phyloP scores from a whole-genome alignment of 2,329 filamentous ascomycete genomes.

The Colletotrichum tabaci region DNA sequence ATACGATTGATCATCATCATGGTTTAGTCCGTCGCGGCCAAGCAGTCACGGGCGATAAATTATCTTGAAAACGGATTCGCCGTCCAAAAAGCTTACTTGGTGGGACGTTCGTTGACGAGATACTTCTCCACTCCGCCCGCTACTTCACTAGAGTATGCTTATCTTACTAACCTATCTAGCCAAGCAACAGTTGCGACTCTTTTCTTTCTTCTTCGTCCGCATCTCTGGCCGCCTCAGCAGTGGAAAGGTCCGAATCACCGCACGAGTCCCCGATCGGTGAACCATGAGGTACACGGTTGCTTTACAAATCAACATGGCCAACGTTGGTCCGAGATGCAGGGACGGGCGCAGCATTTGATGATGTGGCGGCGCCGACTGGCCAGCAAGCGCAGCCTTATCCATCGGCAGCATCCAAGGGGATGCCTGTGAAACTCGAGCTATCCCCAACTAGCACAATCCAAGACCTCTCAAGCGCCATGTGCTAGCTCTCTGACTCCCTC shows the following conservation, averaged over 20 bases:
- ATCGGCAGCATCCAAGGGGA: slow-evolving; percentile 26
- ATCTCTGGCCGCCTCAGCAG: background rate
- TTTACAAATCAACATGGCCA: slow-evolving; percentile 39
- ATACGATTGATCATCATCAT: background rate
- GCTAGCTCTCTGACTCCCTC: slow-evolving; percentile 21
- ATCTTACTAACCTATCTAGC: slow-evolving; percentile 3
- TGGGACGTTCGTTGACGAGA: background rate
- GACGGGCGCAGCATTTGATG: slow-evolving; percentile 30
- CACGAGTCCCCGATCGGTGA: slow-evolving; percentile 28
- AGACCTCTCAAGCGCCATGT: slow-evolving; percentile 9
- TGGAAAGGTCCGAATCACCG: slow-evolving; percentile 2
- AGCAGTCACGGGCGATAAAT: slow-evolving; percentile 11
- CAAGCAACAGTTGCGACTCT: background rate
- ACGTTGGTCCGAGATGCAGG: slow-evolving; percentile 30
- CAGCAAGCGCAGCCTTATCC: slow-evolving; percentile 41
- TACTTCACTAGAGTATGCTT: background rate
- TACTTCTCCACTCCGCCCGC: background rate
- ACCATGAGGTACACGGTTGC: slow-evolving; percentile 15
- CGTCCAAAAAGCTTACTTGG: slow-evolving; percentile 19
- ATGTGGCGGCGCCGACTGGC: slow-evolving; percentile 36
- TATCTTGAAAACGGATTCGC: background rate
- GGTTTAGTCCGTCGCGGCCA: background rate
- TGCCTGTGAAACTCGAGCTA: slow-evolving; percentile 33
- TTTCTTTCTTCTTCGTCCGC: slow-evolving; percentile 1
- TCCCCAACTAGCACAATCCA: slow-evolving; percentile 4